Percentiles rank a stretch among this genome's conserved stretches.
phyloP scores from a whole-genome alignment of 2,329 filamentous ascomycete genomes.

The Pyricularia sp. region DNA sequence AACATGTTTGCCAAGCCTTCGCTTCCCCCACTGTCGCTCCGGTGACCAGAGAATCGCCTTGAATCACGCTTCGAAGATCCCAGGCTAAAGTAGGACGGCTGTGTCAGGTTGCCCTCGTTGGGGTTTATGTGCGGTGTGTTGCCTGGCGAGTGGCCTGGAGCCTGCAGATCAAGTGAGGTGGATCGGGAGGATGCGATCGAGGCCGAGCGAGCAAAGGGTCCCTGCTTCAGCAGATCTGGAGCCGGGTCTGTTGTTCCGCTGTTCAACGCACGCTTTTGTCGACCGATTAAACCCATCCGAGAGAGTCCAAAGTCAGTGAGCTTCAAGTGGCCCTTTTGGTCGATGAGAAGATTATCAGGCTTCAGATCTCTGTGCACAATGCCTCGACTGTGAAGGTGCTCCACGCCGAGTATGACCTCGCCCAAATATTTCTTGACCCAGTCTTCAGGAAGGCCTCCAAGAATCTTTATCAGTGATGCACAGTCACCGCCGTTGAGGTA shows the following conservation, averaged over 20 bases:
- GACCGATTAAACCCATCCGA: conserved; percentile 89
- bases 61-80: conserved; percentile 43
- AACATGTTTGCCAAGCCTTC: conserved; percentile 77
- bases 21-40: conserved; percentile 86
- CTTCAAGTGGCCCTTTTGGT: conserved; percentile 92
- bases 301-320: conserved; percentile 95
- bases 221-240: conserved; percentile 84
- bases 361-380: conserved; percentile 97
- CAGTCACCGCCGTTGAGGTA: conserved; percentile 97
- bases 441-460: conserved; percentile 85
- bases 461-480: conserved; percentile 86
- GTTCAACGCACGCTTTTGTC: conserved; percentile 86
- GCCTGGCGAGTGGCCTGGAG: conserved; percentile 55
- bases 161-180: conserved; percentile 80
- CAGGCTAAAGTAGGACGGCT: conserved; percentile 89
- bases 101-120: conserved; percentile 52
- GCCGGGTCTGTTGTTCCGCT: conserved; percentile 65
- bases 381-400: conserved; percentile 84
- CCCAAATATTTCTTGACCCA: conserved; percentile 98
- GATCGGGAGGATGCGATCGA: conserved; percentile 87
- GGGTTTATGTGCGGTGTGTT: conserved; percentile 82
- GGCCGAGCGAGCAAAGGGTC: conserved; percentile 73
- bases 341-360: conserved; percentile 92
- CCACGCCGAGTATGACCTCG: conserved; percentile 91
- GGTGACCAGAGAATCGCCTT: conserved; percentile 61